Percentiles rank a stretch among this genome's conserved stretches.
phyloP scores from a whole-genome alignment of 2,329 filamentous ascomycete genomes.

The Elsinoe necatrix region DNA sequence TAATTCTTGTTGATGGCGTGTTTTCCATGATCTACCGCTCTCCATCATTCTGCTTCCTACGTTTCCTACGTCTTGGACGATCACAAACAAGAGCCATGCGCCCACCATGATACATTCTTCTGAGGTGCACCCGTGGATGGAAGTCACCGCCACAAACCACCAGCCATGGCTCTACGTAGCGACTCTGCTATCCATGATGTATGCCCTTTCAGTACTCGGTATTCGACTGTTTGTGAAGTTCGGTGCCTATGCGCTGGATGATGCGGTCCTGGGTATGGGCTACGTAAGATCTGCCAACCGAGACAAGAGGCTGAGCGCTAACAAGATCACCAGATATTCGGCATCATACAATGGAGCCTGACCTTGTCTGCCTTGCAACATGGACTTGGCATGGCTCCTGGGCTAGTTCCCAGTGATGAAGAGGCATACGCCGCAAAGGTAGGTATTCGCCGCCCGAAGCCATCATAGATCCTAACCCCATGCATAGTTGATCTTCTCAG shows the following conservation, averaged over 20 bases:
- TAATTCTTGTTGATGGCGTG: too few species aligned
- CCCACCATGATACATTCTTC: background rate
- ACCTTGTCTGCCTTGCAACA: constrained; percentile 1
- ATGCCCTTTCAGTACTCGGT: constrained; percentile 3
- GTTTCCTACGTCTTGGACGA: background rate
- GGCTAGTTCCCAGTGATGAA: background rate
- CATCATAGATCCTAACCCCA: too few species aligned
- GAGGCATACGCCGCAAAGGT: background rate
- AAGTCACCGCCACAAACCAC: constrained; percentile 8
- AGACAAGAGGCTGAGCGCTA: background rate
- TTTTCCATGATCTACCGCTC: too few species aligned
- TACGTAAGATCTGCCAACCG: background rate
- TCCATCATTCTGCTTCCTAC: too few species aligned
- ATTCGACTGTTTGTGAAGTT: constrained; percentile 8
- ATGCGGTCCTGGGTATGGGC: background rate
- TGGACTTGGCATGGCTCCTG: constrained; percentile 4
- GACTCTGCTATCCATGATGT: constrained; percentile 11
- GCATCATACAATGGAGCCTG: background rate
- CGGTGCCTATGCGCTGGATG: background rate
- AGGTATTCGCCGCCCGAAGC: background rate
- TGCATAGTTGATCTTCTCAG: background rate
- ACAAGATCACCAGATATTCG: background rate
- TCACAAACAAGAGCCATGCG: background rate
- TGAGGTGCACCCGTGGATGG: background rate
- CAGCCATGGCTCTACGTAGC: constrained; percentile 14